A percentile compares a stretch with the other conserved stretches of the same genome.
Conservation (phyloP, 768 basidiomycete species). For the Calocybe gangraenosa region DNA sequence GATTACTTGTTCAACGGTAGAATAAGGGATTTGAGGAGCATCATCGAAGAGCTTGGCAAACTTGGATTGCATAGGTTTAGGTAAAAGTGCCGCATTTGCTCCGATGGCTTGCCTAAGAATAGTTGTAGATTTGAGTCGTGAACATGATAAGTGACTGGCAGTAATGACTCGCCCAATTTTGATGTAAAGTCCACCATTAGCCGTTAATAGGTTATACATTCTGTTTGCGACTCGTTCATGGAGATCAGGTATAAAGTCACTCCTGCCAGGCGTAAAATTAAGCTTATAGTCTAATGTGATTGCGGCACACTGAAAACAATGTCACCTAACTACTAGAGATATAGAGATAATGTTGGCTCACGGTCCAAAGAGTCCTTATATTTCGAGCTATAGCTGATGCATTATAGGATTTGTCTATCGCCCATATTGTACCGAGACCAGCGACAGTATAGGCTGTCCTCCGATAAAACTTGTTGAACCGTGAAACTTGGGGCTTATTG, state of each 20-base stretch:
- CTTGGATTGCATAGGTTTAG: constrained; percentile 76
- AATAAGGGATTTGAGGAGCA: constrained; percentile 80
- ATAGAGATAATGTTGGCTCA: constrained; percentile 19
- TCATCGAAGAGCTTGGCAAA: constrained; percentile 85
- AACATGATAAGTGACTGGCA: background rate
- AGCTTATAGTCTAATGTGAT: constrained; percentile 84
- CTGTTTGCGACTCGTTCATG: constrained; percentile 83
- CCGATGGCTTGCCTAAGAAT: constrained; percentile 69
- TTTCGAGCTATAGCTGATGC: constrained; percentile 54
- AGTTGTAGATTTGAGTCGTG: no score
- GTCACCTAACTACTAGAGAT: background rate
- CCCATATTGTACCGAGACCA: constrained; percentile 38
- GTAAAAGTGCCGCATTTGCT: constrained; percentile 82
- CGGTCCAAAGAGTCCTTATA: constrained; percentile 49
- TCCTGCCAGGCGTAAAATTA: constrained; percentile 75
- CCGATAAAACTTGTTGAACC: constrained; percentile 19
- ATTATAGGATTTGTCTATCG: constrained; percentile 49
- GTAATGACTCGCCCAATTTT: constrained; percentile 55
- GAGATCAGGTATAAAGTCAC: constrained; percentile 69
- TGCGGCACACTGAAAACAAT: constrained; percentile 49
- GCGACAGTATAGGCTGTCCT: constrained; percentile 32
- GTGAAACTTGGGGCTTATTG: constrained; percentile 4
- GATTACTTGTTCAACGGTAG: constrained; percentile 65
- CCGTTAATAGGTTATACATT: constrained; percentile 69
- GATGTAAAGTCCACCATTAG: constrained; percentile 84